Percentiles rank a stretch among this genome's conserved stretches.
Conservation (phyloP, 2,329 filamentous ascomycete genomes). For the Arthrobotrys pseudoclavata region DNA sequence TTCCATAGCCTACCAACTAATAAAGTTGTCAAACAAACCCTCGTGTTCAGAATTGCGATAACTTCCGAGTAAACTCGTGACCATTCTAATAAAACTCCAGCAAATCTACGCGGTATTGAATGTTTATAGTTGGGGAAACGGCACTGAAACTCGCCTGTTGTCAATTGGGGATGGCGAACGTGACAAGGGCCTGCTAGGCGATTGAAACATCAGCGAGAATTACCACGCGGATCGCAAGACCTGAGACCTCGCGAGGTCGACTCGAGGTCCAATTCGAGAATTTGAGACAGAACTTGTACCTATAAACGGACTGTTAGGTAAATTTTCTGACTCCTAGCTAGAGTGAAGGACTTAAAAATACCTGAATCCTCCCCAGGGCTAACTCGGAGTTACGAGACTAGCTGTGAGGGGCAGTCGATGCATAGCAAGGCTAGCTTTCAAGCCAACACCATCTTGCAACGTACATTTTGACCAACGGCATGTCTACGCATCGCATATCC, state of each 20-base stretch:
- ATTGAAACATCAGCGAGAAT: slow-evolving; percentile 24
- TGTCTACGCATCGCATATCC: background rate
- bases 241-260: background rate
- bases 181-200: slow-evolving; percentile 5
- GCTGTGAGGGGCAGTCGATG: slow-evolving; percentile 1
- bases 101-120: slow-evolving; percentile 1
- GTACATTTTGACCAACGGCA: slow-evolving; percentile 2
- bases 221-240: background rate
- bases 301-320: slow-evolving; percentile 7
- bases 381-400: background rate
- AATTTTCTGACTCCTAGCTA: slow-evolving; percentile 5
- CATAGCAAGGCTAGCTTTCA: background rate
- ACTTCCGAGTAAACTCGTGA: background rate
- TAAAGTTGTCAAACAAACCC: background rate
- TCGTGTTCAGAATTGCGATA: background rate
- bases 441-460: background rate
- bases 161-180: no score
- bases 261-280: slow-evolving; percentile 17
- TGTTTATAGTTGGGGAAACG: slow-evolving; percentile 25
- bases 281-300: slow-evolving; percentile 7
- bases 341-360: slow-evolving; percentile 19
- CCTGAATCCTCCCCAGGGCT: slow-evolving; percentile 14
- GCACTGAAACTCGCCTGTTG: slow-evolving; percentile 3
- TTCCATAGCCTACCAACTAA: background rate
- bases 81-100: background rate